A percentile compares a stretch with the other conserved stretches of the same genome.
These are phyloP conservation scores for Hyaloscypha hepaticicola DNA, from an alignment of 495 filamentous ascomycete genomes.

Conservation along the genomic window DNA sequence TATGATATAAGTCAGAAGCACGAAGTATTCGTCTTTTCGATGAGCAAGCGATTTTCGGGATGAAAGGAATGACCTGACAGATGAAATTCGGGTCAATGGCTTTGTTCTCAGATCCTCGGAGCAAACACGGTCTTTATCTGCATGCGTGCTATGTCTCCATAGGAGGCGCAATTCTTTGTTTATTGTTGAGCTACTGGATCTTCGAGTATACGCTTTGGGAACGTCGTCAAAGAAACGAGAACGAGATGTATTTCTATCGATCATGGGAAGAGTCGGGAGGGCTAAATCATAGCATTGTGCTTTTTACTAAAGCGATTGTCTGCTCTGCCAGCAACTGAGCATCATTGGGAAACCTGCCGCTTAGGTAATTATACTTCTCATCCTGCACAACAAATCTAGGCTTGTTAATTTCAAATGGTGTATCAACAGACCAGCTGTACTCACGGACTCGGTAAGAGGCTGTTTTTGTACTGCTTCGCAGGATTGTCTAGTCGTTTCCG, in stretches of 20 bases:
- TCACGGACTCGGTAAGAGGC: slow-evolving; percentile 47
- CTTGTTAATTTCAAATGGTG: neutral
- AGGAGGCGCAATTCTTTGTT: neutral
- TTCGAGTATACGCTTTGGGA: neutral
- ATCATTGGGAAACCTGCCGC: slow-evolving; percentile 50
- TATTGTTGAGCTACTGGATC: neutral
- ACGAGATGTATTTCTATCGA: neutral
- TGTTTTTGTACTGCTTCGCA: slow-evolving; percentile 47
- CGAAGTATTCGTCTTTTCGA: no score
- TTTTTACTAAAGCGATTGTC: slow-evolving; percentile 43
- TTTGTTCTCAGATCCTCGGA: neutral
- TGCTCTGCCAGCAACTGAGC: slow-evolving; percentile 46
- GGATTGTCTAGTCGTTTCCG: slow-evolving; percentile 45
- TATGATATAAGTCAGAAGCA: no score
- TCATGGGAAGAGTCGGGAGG: neutral
- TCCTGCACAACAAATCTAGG: slow-evolving; percentile 51
- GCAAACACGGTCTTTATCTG: neutral
- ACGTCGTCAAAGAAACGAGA: neutral
- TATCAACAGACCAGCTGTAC: slow-evolving; percentile 26
- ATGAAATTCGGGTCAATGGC: neutral
- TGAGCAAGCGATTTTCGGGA: neutral
- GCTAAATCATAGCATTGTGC: slow-evolving; percentile 1
- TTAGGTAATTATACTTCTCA: slow-evolving; percentile 53
- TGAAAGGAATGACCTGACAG: neutral
- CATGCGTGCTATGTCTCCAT: neutral